These are phyloP conservation scores for Phascolomyces articulosus DNA, from an alignment of 371 early-diverging fungal genomes.

Conservation along the genomic window DNA sequence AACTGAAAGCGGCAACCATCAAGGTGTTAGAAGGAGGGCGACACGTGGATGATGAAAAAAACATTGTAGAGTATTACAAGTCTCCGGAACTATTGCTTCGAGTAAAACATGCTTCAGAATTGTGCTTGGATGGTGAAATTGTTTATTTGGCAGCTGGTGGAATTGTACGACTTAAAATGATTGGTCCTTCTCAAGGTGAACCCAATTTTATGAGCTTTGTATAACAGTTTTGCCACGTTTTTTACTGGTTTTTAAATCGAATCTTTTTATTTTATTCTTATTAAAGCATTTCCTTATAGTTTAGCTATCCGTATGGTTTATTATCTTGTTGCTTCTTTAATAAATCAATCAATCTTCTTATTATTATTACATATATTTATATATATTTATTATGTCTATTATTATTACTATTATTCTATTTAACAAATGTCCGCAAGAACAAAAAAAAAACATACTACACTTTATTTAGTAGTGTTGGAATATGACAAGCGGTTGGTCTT, in stretches of 20 bases:
- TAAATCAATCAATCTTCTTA: too few relatives aligned
- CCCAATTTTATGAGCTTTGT: conserved; percentile 21
- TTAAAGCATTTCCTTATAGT: too few relatives aligned
- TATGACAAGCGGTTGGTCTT: conserved; percentile 1
- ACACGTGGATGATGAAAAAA: conserved; percentile 33
- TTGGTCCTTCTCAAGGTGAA: conserved; percentile 26
- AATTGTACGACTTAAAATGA: conserved; percentile 28
- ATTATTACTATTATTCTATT: too few relatives aligned
- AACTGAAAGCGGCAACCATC: conserved; percentile 30
- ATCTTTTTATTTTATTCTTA: background rate
- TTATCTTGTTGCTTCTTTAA: too few relatives aligned
- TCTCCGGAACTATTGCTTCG: conserved; percentile 34
- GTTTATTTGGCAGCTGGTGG: conserved; percentile 30
- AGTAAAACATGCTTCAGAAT: conserved; percentile 35
- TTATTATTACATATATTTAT: too few relatives aligned
- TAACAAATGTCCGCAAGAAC: background rate
- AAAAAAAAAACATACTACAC: background rate
- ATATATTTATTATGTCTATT: background rate
- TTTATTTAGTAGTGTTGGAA: background rate
- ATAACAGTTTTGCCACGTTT: conserved; percentile 7
- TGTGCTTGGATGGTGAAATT: conserved; percentile 55
- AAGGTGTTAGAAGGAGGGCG: conserved; percentile 39
- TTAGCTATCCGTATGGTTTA: too few relatives aligned
- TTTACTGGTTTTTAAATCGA: background rate
- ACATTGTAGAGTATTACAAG: conserved; percentile 43